Evolutionary conservation across 2,329 filamentous ascomycete species (phyloP).

Genomic region (Ramularia collo-cygni): DNA sequence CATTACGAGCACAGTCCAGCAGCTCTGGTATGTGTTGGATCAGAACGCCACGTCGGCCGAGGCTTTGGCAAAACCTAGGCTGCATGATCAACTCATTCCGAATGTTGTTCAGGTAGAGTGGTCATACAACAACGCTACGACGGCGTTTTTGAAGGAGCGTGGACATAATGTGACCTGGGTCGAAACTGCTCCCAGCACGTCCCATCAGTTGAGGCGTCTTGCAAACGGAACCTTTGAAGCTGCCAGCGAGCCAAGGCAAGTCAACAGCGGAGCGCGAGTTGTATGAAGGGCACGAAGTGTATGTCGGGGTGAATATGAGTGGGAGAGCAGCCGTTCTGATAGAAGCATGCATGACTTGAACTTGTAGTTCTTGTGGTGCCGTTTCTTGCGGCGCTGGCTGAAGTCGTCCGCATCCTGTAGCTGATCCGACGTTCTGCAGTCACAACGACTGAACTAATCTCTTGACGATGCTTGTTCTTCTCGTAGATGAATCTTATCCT

Average conservation of each 20-base stretch:
- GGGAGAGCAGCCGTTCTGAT: too few species aligned
- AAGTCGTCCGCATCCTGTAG: too few species aligned
- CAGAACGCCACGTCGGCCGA: conserved; percentile 52
- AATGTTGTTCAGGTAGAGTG: conserved; percentile 63
- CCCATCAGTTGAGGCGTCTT: conserved; percentile 60
- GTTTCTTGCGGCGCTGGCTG: too few species aligned
- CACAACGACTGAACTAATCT: too few species aligned
- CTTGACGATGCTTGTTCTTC: too few species aligned
- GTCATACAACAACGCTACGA: conserved; percentile 57
- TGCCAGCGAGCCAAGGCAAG: conserved; percentile 67
- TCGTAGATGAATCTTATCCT: too few species aligned
- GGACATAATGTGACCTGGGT: conserved; percentile 71
- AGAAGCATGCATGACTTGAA: too few species aligned
- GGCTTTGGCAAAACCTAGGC: conserved; percentile 58
- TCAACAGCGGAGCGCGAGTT: conserved; percentile 59
- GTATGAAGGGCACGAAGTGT: conserved; percentile 12
- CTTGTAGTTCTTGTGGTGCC: too few species aligned
- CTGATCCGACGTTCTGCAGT: too few species aligned
- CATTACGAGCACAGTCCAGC: conserved; percentile 70
- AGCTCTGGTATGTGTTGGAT: conserved; percentile 66
- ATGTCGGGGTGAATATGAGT: too few species aligned
- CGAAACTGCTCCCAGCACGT: conserved; percentile 55
- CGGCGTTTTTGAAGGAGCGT: conserved; percentile 53
- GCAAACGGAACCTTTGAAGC: conserved; percentile 68
- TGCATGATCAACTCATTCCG: conserved; percentile 79